These are phyloP conservation scores for Apiospora koreana DNA, from an alignment of 2,329 filamentous ascomycete species.

Conservation along the genomic window DNA sequence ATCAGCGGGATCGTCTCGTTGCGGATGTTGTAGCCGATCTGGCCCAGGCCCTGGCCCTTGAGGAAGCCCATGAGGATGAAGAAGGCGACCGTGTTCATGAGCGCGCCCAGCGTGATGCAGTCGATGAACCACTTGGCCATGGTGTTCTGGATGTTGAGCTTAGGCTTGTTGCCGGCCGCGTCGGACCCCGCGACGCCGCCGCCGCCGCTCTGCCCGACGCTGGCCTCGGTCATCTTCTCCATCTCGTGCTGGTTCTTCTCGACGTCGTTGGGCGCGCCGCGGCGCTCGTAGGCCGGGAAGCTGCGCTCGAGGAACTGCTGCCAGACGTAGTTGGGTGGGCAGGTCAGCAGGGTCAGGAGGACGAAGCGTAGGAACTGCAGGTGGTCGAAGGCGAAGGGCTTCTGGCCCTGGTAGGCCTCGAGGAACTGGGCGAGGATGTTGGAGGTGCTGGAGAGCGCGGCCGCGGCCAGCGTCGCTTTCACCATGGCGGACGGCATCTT, in stretches of 20 bases:
- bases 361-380: conserved; percentile 55
- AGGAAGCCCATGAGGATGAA: conserved; percentile 48
- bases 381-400: conserved; percentile 46
- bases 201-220: conserved; percentile 7
- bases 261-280: conserved; percentile 22
- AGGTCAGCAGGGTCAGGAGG: conserved; percentile 51
- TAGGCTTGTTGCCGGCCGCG: conserved; percentile 26
- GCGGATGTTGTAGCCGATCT: conserved; percentile 41
- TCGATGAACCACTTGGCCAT: conserved; percentile 52
- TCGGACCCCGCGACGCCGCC: conserved; percentile 13
- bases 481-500: conserved; percentile 52
- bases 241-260: conserved; percentile 31
- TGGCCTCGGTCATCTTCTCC: conserved; percentile 24
- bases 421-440: conserved; percentile 58
- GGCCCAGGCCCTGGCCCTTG: conserved; percentile 38
- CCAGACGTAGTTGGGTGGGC: conserved; percentile 61
- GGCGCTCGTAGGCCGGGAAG: conserved; percentile 47
- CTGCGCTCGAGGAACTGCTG: conserved; percentile 54
- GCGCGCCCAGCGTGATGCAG: conserved; percentile 48
- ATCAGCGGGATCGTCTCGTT: conserved; percentile 49
- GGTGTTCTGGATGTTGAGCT: conserved; percentile 44
- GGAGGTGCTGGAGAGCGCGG: conserved; percentile 51
- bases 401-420: conserved; percentile 45
- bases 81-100: conserved; percentile 49
- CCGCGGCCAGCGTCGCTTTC: conserved; percentile 54